These are phyloP conservation scores for Neurospora sp. DNA, from an alignment of 495 filamentous ascomycete genomes.

Conservation along the genomic window DNA sequence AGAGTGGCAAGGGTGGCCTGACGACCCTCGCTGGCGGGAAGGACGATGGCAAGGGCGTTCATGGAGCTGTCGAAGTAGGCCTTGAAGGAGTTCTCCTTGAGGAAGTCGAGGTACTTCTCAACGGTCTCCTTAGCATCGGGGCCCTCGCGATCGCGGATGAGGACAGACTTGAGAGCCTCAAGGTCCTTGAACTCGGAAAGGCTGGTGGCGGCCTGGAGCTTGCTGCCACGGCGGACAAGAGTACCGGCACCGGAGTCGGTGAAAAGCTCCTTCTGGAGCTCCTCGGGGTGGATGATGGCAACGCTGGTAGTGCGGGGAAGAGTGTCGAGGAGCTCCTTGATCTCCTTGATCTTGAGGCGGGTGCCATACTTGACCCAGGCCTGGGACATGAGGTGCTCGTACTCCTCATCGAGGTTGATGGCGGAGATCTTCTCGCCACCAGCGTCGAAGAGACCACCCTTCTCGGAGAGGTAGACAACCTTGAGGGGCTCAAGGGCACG, in stretches of 20 bases:
- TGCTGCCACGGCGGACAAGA: conserved; percentile 86
- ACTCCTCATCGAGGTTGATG: conserved; percentile 98
- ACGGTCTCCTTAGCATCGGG: conserved; percentile 75
- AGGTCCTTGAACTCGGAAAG: conserved; percentile 74
- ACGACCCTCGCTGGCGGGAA: conserved; percentile 49
- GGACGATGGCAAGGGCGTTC: conserved; percentile 89
- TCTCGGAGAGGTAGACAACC: conserved; percentile 97
- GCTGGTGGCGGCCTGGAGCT: conserved; percentile 64
- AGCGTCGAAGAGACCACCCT: conserved; percentile 91
- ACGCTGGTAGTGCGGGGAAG: conserved; percentile 89
- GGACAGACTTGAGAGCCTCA: conserved; percentile 64
- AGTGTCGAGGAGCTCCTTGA: conserved; percentile 82
- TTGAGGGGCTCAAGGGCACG: conserved; percentile 85
- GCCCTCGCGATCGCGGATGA: conserved; percentile 77
- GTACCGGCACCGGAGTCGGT: conserved; percentile 94
- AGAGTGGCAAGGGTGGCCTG: conserved; percentile 82
- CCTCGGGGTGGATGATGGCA: conserved; percentile 90
- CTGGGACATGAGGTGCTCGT: conserved; percentile 86
- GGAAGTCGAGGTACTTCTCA: conserved; percentile 72
- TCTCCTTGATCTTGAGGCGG: conserved; percentile 95
- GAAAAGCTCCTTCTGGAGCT: conserved; percentile 93
- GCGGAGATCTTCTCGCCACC: conserved; percentile 93
- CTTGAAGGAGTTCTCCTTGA: conserved; percentile 72
- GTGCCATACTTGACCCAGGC: conserved; percentile 96
- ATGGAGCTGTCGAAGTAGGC: conserved; percentile 95